phyloP scores from a whole-genome alignment of 2,329 filamentous ascomycete genomes.

The Calonectria honghensis region DNA sequence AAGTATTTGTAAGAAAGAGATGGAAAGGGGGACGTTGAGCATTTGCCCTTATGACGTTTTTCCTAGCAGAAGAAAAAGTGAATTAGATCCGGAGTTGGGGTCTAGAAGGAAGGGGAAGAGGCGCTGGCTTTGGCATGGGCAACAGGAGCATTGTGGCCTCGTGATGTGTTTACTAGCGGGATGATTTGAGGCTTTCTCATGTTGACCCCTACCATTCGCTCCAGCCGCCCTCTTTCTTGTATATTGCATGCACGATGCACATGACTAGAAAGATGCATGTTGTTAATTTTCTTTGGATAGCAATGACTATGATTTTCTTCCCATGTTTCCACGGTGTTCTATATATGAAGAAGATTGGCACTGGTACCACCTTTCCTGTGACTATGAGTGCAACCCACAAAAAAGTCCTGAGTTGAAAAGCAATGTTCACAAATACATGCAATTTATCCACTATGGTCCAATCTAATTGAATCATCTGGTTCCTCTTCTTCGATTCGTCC shows the following conservation, averaged over 20 bases:
- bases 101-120: constrained; percentile 32
- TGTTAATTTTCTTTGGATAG: constrained; percentile 42
- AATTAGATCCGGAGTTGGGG: background rate
- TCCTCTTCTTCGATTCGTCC: background rate
- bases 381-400: background rate
- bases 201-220: background rate
- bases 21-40: background rate
- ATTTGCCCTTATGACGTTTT: background rate
- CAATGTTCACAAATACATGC: background rate
- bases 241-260: constrained; percentile 47
- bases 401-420: background rate
- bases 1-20: constrained; percentile 82
- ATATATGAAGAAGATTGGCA: background rate
- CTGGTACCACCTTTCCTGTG: too few relatives aligned
- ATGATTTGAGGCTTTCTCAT: constrained; percentile 36
- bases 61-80: background rate
- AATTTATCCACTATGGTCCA: background rate
- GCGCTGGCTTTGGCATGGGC: background rate
- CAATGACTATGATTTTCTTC: constrained; percentile 51
- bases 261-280: constrained; percentile 43
- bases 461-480: background rate
- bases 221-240: constrained; percentile 37
- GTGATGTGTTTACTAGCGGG: constrained; percentile 40
- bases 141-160: constrained; percentile 7
- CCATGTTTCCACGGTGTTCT: constrained; percentile 5